Base-by-base conservation (phyloP, 148 eudicot species). In the Amaranthus cruentus region DNA sequence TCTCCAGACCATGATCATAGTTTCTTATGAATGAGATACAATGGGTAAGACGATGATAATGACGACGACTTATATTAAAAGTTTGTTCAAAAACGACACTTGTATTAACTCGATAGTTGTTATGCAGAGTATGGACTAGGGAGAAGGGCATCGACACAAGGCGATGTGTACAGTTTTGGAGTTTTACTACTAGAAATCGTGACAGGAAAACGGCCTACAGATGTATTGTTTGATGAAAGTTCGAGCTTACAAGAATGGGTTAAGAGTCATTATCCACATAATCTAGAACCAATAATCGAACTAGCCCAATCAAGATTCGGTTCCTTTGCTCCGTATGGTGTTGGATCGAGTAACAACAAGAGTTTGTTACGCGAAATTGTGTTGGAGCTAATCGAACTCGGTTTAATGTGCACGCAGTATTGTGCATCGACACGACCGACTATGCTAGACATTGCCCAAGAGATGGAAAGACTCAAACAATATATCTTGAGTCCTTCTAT, bases 91-190 rank as follows among this genome's bases (percentile, higher is more conserved):
- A 28, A 28, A 28, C 38, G 38, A 28, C 38, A 28, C 38, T 28
- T 28, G 38, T 28, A 0, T 28, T 18, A n/a, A 18, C 12, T 6
- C 68, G 56, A 47, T 62, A 51, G 57, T 9, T n/a, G 59, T 66
- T 61, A 49, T 71, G 73, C 84, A 92, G 96, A 92, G 80, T 92
- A 92, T 72, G 97, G 96, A 18, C 73, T 90, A 79, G 97, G 96
- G 58, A 90, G 72, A 78, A 72, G 77, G 50, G 93, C 96, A 28
- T 90, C 96, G 51, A 80, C 93, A 55, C 83, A 90, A 80, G 93
- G 97, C 76, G 96, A 92, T 77, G 96, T 92, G 0, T 90, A 86
- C 69, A 90, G 98, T 79, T 92, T 82, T 42, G 98, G 96, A 5
- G 86, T 92, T 55, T 87, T 92, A 1, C 44, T 92, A 58, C 74